Evolutionary conservation across 176 grass and related monocot genomes (phyloP), one percentile per base, ranked within the genome.

Genomic region (Neostapfia colusana): DNA sequence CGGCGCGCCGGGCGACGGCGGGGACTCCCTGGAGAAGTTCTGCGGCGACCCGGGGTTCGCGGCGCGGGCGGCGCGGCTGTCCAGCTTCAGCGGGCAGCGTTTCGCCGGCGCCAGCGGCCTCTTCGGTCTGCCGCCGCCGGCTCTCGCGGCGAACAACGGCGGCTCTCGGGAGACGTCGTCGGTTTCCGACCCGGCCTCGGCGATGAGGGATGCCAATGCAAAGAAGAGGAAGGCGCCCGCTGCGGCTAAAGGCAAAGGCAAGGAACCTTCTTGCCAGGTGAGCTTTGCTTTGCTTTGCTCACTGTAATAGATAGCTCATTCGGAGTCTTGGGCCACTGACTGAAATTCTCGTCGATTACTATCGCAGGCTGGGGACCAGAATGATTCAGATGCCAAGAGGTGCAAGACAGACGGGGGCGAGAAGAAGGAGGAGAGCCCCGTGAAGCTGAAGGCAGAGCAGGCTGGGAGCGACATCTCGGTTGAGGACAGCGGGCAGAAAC

Each of bases 211-310:
- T 8, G 67, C 74, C 79, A 94, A 87, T 88, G 85, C 76, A 59
- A 94, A 84, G 87, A 99, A 99, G 85, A 59, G 91, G 74, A 99
- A 99, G 85, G 77, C 82, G 8, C 53, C 89, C 17, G 28, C 87
- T 10, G 50, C 69, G 9, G 46, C 65, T 39, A 95, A 90, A 70
- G 85, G 87, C 83, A 92, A 94, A 60, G 85, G 51, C 87, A 98
- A 86, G 82, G 89, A 89, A 60, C 56, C 85, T 50, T 73, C 85
- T 68, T 39, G 35, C 46, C 82, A 86, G 70, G 85, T 90, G 66
- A 74, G 44, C 55, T 40, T 72, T 35, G 11, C 60, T 24, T 6
- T 36, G 59, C 21, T 70, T 6, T 20, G 61, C 49, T 37, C 16
- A 45, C 12, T 26, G 8, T 0, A 21, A 1, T 26, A 25, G 0